Evolutionary conservation across 2,329 filamentous ascomycete genomes (phyloP), one percentile per base, ranked within the genome.

Genomic region (Monosporascus ibericus): DNA sequence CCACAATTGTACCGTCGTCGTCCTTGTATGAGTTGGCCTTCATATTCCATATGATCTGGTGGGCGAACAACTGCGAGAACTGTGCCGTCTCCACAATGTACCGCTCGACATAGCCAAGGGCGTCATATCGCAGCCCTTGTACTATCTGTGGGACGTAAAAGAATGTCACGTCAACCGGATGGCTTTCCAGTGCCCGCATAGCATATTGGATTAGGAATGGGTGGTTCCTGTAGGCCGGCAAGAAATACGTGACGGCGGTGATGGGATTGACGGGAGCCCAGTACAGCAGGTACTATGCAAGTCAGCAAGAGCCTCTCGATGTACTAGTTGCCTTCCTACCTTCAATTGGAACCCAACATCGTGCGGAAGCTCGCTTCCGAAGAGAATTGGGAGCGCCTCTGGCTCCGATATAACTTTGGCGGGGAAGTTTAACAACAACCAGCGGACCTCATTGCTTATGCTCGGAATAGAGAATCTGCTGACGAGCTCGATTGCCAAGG

Each of bases 41-140:
- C 87, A 99, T 99, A 68, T 99, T 99, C 94, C 95, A 99, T 66
- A 99, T 99, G 60, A 99, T 97, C 65, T 99, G 94, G 69, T 99
- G 95, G 2, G 95, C 92, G 70, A 99, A 99, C 8, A 97, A 75
- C 69, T 97, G 94, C n/a, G 94, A 97, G 65, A 96, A 92, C 63
- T 95, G 92, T 1, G 92, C 94, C 1, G 95, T 96, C 72, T 99
- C 94, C 17, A 97, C 79, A 51, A 99, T 97, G 66, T 96, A 99
- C 44, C 92, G 83, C 70, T 96, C 91, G 2, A 96, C 92, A 65
- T 99, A 99, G 52, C 94, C 94, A 24, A 99, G 77, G 14, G 81
- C 82, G 75, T 99, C 94, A 63, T 97, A 96, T 50, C 94, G 87
- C 44, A 99, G 79, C 44, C 90, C 88, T 69, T 99, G 94, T 15